phyloP scores from a whole-genome alignment of 352 stramenopile species.

The Globisporangium nodosum region DNA sequence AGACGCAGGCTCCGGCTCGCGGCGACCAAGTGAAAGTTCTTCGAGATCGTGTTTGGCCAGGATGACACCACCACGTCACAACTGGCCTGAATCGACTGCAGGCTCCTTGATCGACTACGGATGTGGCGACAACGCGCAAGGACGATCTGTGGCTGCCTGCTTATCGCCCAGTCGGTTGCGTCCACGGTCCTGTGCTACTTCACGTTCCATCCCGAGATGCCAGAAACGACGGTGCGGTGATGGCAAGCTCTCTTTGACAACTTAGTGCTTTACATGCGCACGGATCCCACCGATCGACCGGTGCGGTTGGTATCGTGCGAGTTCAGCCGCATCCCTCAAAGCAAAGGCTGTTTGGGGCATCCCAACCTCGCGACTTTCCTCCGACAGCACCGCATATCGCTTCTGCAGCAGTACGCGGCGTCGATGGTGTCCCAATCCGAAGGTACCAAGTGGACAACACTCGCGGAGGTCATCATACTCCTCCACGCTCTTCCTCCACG shows the following conservation, averaged over 20 bases:
- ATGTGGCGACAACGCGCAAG: too few species aligned
- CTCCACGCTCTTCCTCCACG: background rate
- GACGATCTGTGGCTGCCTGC: too few species aligned
- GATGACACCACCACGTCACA: too few species aligned
- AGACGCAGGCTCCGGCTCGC: too few species aligned
- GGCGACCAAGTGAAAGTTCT: too few species aligned
- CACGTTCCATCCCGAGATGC: slow-evolving; percentile 3
- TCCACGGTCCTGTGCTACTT: slow-evolving; percentile 12
- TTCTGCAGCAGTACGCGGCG: background rate
- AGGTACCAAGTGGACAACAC: background rate
- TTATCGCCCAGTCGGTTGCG: too few species aligned
- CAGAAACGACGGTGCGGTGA: too few species aligned
- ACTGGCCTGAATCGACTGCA: too few species aligned
- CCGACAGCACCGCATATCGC: background rate
- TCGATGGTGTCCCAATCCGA: background rate
- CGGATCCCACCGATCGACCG: background rate
- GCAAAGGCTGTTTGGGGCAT: background rate
- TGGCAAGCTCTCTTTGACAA: too few species aligned
- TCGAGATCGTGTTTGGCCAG: too few species aligned
- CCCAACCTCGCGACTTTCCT: background rate
- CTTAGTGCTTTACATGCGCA: too few species aligned
- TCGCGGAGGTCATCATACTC: background rate
- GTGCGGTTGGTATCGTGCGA: background rate
- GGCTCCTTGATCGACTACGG: too few species aligned
- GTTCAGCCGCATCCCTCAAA: background rate